Conservation (phyloP, 225 moss, liverwort and hornwort genomes). For the Pseudoscleropodium purum region DNA sequence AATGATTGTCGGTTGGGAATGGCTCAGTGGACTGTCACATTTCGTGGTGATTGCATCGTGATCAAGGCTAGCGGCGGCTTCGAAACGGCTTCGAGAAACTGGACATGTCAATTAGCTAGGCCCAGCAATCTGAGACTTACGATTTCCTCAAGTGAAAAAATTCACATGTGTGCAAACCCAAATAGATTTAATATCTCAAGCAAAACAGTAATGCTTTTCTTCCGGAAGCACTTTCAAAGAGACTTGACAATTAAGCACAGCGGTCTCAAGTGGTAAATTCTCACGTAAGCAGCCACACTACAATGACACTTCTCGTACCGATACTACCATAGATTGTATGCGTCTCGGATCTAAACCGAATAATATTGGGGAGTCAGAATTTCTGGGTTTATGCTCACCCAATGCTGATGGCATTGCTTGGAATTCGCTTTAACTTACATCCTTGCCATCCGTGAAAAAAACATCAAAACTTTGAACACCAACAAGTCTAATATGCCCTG, state of each 20-base stretch:
- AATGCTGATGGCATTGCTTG: not conserved
- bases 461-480: not conserved
- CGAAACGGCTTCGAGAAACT: not conserved
- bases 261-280: not conserved
- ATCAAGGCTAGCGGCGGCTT: not conserved
- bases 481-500: not conserved
- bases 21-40: not conserved
- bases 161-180: not conserved
- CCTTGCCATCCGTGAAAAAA: not conserved
- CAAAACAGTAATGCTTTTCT: not conserved
- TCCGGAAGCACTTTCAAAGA: not conserved
- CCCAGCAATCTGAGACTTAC: not conserved
- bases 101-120: not conserved
- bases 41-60: not conserved
- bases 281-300: not conserved
- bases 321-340: not conserved
- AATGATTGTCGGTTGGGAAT: not conserved
- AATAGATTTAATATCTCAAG: not conserved
- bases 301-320: no score
- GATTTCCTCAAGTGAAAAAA: not conserved
- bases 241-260: not conserved
- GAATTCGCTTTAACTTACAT: not conserved
- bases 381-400: not conserved
- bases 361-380: not conserved
- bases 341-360: not conserved